Conservation (phyloP, 345 rosid species). For the Salix dunnii region DNA sequence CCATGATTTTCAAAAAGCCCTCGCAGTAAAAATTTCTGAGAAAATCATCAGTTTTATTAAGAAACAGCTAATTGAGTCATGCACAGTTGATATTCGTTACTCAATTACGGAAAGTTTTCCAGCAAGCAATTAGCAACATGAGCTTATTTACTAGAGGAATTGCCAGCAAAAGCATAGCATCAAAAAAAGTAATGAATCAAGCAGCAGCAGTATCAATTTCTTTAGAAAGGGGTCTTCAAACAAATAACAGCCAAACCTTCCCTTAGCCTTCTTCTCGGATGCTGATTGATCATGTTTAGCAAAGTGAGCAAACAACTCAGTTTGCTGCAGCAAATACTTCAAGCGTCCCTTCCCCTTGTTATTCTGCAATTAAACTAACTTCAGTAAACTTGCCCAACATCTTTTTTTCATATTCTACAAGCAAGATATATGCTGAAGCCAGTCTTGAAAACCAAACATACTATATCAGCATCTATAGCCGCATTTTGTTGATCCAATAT, state of each 20-base stretch:
- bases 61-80: background rate
- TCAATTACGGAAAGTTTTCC: background rate
- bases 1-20: background rate
- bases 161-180: no score
- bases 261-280: constrained; percentile 68
- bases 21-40: background rate
- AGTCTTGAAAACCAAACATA: constrained; percentile 12
- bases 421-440: background rate
- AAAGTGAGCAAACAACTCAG: constrained; percentile 96
- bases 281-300: constrained; percentile 80
- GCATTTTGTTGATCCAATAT: constrained; percentile 89
- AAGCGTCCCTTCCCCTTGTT: constrained; percentile 83
- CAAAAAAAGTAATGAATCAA: background rate
- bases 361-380: constrained; percentile 46
- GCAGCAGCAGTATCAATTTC: background rate
- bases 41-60: background rate
- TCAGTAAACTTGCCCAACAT: constrained; percentile 2
- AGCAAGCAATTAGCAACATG: background rate
- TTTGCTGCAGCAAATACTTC: constrained; percentile 91
- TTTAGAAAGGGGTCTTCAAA: background rate
- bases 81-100: background rate
- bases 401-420: background rate
- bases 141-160: background rate
- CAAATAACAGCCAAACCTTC: constrained; percentile 50
- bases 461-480: constrained; percentile 92